phyloP scores from a whole-genome alignment of 2,329 filamentous ascomycete genomes.

The Neonectria ditissima region DNA sequence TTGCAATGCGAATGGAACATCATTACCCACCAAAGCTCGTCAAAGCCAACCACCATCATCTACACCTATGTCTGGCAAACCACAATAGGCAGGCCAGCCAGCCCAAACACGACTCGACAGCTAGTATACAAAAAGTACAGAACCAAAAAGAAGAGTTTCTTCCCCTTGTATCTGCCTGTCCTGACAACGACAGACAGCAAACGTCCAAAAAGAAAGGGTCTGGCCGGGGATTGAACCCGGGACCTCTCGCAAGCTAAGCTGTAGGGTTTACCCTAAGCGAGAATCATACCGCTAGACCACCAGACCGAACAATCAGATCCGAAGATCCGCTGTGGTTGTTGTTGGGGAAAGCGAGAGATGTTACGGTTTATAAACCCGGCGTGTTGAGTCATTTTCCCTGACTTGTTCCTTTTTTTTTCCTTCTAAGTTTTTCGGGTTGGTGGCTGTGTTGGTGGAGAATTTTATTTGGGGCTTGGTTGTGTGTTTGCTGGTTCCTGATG shows the following conservation, averaged over 20 bases:
- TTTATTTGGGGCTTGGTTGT: not conserved
- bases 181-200: too few relatives aligned
- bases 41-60: too few relatives aligned
- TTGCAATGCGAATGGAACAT: too few relatives aligned
- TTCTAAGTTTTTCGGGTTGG: not conserved
- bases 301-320: slow-evolving; percentile 49
- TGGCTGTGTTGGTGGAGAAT: slow-evolving; percentile 11
- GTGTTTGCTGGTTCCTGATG: not conserved
- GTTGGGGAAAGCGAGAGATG: slow-evolving; percentile 16
- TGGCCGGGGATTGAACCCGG: slow-evolving; percentile 61
- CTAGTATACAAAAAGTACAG: not conserved
- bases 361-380: slow-evolving; percentile 24
- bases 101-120: not conserved
- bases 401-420: not conserved
- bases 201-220: slow-evolving; percentile 50
- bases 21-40: too few relatives aligned
- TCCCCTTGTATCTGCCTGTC: too few relatives aligned
- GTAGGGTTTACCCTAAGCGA: slow-evolving; percentile 70
- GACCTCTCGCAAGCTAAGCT: slow-evolving; percentile 57
- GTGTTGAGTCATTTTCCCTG: slow-evolving; percentile 23
- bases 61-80: not conserved
- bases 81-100: not conserved
- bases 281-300: slow-evolving; percentile 79
- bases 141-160: not conserved
- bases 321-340: slow-evolving; percentile 28